Conservation (phyloP, 164 flowering plant species). For the Sextonia rubra region DNA sequence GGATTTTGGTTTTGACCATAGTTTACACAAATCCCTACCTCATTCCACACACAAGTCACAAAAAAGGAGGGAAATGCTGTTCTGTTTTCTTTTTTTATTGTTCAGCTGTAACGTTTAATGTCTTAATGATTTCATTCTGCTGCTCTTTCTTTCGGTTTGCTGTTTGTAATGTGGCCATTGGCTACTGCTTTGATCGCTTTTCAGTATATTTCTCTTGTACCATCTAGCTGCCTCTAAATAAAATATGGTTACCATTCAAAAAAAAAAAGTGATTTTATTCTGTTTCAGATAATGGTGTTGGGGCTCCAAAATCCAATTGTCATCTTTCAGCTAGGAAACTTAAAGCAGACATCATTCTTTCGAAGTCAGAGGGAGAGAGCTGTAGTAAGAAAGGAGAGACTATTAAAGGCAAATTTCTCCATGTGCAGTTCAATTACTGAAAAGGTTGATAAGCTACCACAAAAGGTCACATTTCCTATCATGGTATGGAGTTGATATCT, state of each 20-base stretch:
- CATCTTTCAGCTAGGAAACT: background rate
- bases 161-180: no score
- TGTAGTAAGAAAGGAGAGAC: slow-evolving; percentile 2
- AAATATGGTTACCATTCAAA: background rate
- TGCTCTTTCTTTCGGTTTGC: no score
- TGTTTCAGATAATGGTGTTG: background rate
- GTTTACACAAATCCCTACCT: no score
- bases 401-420: background rate
- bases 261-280: no score
- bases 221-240: background rate
- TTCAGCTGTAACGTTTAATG: no score
- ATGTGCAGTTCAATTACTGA: slow-evolving; percentile 6
- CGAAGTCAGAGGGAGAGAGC: background rate
- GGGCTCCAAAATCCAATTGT: background rate
- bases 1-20: no score
- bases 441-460: background rate
- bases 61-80: no score
- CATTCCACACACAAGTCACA: no score
- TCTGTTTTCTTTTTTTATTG: no score
- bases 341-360: background rate
- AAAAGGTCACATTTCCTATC: background rate
- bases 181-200: no score
- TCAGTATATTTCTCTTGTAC: background rate
- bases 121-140: no score
- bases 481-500: background rate